Evolutionary conservation across 495 filamentous ascomycete genomes (phyloP).

Genomic region (Aspergillus baeticus): DNA sequence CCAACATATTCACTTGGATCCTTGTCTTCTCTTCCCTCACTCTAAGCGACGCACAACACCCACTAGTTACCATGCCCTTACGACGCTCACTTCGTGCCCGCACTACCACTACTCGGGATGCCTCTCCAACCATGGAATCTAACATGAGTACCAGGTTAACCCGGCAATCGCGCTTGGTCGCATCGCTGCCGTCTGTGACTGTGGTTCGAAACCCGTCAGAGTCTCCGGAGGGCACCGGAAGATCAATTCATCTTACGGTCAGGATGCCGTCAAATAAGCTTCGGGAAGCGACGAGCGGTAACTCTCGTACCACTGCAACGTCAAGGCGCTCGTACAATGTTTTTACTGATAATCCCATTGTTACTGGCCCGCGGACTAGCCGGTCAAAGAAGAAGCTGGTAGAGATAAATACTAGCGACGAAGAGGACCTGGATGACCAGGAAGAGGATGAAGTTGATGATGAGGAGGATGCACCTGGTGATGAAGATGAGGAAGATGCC

Average conservation of each 20-base stretch:
- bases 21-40: neutral
- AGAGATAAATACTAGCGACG: slow-evolving; percentile 59
- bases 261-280: slow-evolving; percentile 83
- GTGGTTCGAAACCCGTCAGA: slow-evolving; percentile 55
- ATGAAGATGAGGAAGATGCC: slow-evolving; percentile 51
- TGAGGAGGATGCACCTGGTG: slow-evolving; percentile 55
- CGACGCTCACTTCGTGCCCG: slow-evolving; percentile 52
- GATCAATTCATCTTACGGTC: slow-evolving; percentile 75
- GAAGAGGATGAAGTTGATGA: slow-evolving; percentile 53
- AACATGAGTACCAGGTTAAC: slow-evolving; percentile 35
- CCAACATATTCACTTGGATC: neutral
- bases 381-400: slow-evolving; percentile 68
- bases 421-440: slow-evolving; percentile 52
- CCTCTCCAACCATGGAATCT: slow-evolving; percentile 38
- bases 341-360: slow-evolving; percentile 55
- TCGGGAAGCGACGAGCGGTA: slow-evolving; percentile 63
- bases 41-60: neutral
- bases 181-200: slow-evolving; percentile 39
- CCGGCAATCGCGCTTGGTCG: slow-evolving; percentile 35
- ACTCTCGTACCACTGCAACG: slow-evolving; percentile 23
- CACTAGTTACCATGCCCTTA: slow-evolving; percentile 38
- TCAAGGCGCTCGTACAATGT: slow-evolving; percentile 42
- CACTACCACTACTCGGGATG: slow-evolving; percentile 34
- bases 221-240: slow-evolving; percentile 54
- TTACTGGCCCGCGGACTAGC: slow-evolving; percentile 61